Evolutionary conservation across 116 monocot species (phyloP).

Genomic region (Dioscorea cayenensis): DNA sequence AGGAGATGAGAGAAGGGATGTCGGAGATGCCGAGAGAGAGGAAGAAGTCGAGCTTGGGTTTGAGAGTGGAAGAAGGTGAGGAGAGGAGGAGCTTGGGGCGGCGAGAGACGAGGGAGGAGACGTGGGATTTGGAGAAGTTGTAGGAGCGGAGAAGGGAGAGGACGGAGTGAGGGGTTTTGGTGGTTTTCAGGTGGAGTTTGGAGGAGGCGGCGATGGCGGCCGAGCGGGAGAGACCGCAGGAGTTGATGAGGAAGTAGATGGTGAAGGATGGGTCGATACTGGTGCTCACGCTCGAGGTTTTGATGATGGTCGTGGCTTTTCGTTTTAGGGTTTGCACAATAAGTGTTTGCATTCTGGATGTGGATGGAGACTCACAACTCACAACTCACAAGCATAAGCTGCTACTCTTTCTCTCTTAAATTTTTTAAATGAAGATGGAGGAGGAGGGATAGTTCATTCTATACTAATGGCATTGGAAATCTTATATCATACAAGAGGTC

Average conservation of each 20-base stretch:
- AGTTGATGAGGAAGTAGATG: conserved; percentile 14
- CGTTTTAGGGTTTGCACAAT: too few relatives aligned
- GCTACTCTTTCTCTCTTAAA: too few relatives aligned
- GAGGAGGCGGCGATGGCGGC: conserved; percentile 11
- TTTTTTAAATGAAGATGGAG: too few relatives aligned
- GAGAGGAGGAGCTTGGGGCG: conserved; percentile 16
- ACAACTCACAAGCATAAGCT: too few relatives aligned
- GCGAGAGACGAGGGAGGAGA: conserved; percentile 14
- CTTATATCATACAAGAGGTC: too few relatives aligned
- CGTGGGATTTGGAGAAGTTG: conserved; percentile 8
- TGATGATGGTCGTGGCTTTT: neutral
- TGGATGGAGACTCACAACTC: too few relatives aligned
- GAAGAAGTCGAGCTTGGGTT: conserved; percentile 33
- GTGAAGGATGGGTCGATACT: neutral
- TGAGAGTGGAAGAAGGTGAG: conserved; percentile 15
- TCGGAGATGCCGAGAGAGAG: conserved; percentile 17
- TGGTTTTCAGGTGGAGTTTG: conserved; percentile 7
- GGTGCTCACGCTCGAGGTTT: neutral
- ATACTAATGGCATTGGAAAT: too few relatives aligned
- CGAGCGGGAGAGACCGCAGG: conserved; percentile 21
- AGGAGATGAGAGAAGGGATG: conserved; percentile 10
- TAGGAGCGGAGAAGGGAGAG: conserved; percentile 21
- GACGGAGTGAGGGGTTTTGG: conserved; percentile 14
- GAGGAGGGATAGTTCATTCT: too few relatives aligned
- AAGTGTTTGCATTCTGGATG: too few relatives aligned